Base-by-base conservation (phyloP, 2,329 filamentous ascomycete species). In the Cordyceps fumosorosea region DNA sequence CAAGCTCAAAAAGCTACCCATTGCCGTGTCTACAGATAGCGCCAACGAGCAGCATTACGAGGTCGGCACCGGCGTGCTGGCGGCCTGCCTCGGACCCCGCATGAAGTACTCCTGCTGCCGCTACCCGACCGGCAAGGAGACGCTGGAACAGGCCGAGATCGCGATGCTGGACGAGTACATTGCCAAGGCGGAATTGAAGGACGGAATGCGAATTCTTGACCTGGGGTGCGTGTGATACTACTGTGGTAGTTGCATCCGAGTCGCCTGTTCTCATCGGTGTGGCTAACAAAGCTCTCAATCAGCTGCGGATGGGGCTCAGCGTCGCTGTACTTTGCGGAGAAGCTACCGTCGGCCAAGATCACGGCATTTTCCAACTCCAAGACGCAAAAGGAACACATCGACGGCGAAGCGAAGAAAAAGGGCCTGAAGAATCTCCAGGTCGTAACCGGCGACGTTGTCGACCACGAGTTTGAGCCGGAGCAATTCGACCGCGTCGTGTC, bases 31-130 rank as follows among this genome's bases (percentile, higher is more conserved):
- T 71, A 89, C 86, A 0, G 80, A 78, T 3, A 76, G 80, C 2
- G 87, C 88, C 24, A 89, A 90, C 70, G 76, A 82, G 67, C 87
- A 90, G 77, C 87, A 90, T 73, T 90, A 90, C 69, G 87, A 90
- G 74, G 87, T 90, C 47, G 85, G 84, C 45, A 88, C 87, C 0
- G 84, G 84, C 3, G 83, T 89, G 26, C 72, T 90, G 47, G 73
- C 75, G 32, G 82, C 80, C 32, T 85, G 81, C 71, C 75, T 90
- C 26, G 88, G 88, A 0, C 84, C 85, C 4, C 76, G 86, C 60
- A 89, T 90, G 86, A 90, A 90, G 78, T 90, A 89, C 71, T 86
- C 82, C n/a, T 81, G 78, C 65, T 88, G 84, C 70, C 75, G 88
- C 68, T 90, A 90, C 71, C 81, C 83, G 4, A 82, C 81, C 64